Evolutionary conservation across 108 stramenopile species (phyloP), one percentile per base, ranked within the genome.

Genomic region (Pinguiococcus pyrenoidosus): DNA sequence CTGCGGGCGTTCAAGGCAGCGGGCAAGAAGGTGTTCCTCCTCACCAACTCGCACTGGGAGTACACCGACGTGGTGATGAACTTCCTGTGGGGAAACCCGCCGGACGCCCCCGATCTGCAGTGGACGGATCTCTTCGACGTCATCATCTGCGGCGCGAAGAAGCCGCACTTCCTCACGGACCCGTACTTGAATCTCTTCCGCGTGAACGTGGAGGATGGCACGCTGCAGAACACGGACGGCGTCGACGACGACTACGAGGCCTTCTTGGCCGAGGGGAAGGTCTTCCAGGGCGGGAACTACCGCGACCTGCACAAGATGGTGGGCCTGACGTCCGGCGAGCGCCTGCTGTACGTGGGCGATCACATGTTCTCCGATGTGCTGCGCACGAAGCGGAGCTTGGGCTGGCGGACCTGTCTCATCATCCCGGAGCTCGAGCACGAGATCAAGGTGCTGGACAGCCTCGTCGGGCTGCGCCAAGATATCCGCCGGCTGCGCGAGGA

Each of bases 211-310:
- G 46, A 13, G 12, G 35, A 22, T 13, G 84, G 83, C 13, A 74
- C 79, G 12, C 49, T 88, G 65, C 59, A 53, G 37, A 89, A 88
- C 50, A 86, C 85, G 3, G 89, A 91, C 66, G 89, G 89, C 25
- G 60, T 85, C 1, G 65, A 67, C 38, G 65, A 81, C 49, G 79
- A 82, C 14, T 74, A 74, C 4, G 22, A 49, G 10, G 80, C 81
- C 26, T 92, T 92, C 62, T 69, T 92, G 38, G 52, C 71, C 10
- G 48, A 71, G 30, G 90, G 89, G 6, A 89, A 87, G 63, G 57
- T 75, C 14, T 94, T 90, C 58, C 92, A 94, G 65, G 85, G 85
- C 29, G 92, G 92, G 14, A 89, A 88, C 52, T 94, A 85, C 85
- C 68, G 77, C 33, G 83, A 89, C 68, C 71, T 94, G 42, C 79